A percentile compares a stretch with the other conserved stretches of the same genome.
Conservation (phyloP, 805 yeast genomes). For the Jamesozyma gamospora region DNA sequence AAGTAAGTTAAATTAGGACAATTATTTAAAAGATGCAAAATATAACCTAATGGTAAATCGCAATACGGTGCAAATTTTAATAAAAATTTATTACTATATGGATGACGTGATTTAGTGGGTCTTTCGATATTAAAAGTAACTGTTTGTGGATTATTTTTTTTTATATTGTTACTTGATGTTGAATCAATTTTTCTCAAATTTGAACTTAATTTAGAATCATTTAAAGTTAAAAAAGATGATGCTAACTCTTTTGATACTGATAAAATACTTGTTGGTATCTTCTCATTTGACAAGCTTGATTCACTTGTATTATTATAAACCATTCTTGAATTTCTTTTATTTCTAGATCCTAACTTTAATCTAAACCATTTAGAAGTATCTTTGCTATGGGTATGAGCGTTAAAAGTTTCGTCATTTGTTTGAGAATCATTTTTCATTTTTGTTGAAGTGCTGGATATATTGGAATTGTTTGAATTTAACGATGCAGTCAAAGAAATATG, state of each 20-base stretch:
- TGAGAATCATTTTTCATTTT: neutral
- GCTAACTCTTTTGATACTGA: neutral
- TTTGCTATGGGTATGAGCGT: neutral
- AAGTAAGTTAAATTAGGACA: slow-evolving; percentile 53
- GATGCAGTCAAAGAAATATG: slow-evolving; percentile 12
- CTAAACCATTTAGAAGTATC: slow-evolving; percentile 15
- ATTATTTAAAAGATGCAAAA: slow-evolving; percentile 55
- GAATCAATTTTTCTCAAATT: neutral
- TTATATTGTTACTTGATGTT: neutral
- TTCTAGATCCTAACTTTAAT: slow-evolving; percentile 10
- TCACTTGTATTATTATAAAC: neutral
- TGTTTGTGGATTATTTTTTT: neutral
- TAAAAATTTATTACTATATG: slow-evolving; percentile 50
- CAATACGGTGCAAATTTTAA: slow-evolving; percentile 53
- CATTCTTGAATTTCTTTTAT: slow-evolving; percentile 3
- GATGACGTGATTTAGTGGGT: slow-evolving; percentile 35
- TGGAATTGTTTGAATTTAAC: neutral
- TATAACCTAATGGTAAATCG: slow-evolving; percentile 71
- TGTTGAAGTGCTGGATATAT: neutral
- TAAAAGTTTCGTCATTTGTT: neutral
- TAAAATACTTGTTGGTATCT: no score
- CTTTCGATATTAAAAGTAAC: neutral
- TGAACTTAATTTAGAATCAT: neutral
- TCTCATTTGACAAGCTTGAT: no score
- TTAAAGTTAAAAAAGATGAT: neutral